Percentiles rank a stretch among this genome's conserved stretches.
These are phyloP conservation scores for Canna indica DNA, from an alignment of 176 grass and related monocot genomes.

Conservation along the genomic window DNA sequence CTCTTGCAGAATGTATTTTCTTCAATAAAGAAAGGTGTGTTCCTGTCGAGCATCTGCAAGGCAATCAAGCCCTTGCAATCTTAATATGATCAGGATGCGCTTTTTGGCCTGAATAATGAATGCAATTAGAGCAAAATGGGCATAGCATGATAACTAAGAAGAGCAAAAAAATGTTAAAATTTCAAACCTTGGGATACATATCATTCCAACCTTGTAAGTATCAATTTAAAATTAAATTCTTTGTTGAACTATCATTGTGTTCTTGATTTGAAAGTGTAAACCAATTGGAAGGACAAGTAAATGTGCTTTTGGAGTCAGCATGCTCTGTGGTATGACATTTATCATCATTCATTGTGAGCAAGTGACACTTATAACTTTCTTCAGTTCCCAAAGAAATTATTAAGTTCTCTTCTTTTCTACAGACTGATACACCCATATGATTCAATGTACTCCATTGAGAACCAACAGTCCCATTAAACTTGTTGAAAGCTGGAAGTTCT, in stretches of 20 bases:
- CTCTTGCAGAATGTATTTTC: too few species aligned
- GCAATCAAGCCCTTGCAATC: too few species aligned
- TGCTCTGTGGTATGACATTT: neutral
- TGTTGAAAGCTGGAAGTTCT: neutral
- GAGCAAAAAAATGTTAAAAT: conserved; percentile 11
- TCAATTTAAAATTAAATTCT: neutral
- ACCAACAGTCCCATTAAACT: conserved; percentile 21
- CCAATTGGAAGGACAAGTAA: conserved; percentile 12
- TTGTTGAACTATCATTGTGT: conserved; percentile 7
- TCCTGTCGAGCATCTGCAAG: too few species aligned
- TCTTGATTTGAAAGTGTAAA: conserved; percentile 6
- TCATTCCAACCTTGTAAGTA: too few species aligned
- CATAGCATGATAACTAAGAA: neutral
- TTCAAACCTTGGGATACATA: too few species aligned
- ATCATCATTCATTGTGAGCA: conserved; percentile 22
- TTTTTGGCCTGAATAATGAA: too few species aligned
- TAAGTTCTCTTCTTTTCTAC: conserved; percentile 21
- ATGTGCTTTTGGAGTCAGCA: neutral
- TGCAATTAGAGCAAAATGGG: conserved; percentile 3
- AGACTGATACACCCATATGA: conserved; percentile 14
- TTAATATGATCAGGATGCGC: too few species aligned
- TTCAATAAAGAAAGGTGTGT: too few species aligned
- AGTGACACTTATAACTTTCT: conserved; percentile 18
- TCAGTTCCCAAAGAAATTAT: neutral
- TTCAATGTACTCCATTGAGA: conserved; percentile 13